Evolutionary conservation across 1,284 basidiomycete species (phyloP), one percentile per base, ranked within the genome.

Genomic region (Vanrija sp.): DNA sequence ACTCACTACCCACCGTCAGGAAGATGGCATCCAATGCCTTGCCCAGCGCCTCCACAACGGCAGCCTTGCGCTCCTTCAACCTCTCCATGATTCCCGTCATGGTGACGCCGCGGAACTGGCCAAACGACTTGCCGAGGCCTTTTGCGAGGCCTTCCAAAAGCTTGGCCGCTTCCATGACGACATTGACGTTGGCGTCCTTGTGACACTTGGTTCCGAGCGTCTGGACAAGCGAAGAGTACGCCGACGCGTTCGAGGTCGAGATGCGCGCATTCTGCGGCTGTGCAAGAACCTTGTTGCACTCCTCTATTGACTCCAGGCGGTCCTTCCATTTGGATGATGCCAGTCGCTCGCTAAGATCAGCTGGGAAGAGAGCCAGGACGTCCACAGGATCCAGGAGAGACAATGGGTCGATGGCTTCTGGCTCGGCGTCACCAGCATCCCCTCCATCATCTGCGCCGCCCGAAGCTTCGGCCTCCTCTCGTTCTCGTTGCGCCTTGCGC

Each of bases 291-390:
- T 84, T 83, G 53, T 86, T 79, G 38, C 96, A 80, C 43, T 90
- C 89, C 63, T 97, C 93, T 48, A 98, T 77, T 2, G 84, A 88
- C 66, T 97, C 94, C 67, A 95, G 90, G 25, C 96, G 84, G 62
- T 99, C 96, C 72, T 98, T 97, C 96, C 96, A 99, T 75, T 98
- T 98, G 0, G 89, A 85, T 4, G 94, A 97, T 14, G 84, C 82
- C 49, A 98, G 80, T 53, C 82, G 79, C 6, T 85, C 80, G 57
- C 87, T 83, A 53, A 95, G 79, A 52, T 86, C 85, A 3, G 83
- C 75, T 0, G 94, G 87, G 46, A 96, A 80, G 64, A 86, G 86
- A 6, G 83, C 77, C 45, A 85, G 79, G 55, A 92, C 84, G 66
- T 95, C 83, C 45, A 90, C 84, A 14, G 89, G 86, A 68, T 97